These are phyloP conservation scores for Talaromyces sp. DNA, from an alignment of 2,329 filamentous ascomycete genomes.

Conservation along the genomic window DNA sequence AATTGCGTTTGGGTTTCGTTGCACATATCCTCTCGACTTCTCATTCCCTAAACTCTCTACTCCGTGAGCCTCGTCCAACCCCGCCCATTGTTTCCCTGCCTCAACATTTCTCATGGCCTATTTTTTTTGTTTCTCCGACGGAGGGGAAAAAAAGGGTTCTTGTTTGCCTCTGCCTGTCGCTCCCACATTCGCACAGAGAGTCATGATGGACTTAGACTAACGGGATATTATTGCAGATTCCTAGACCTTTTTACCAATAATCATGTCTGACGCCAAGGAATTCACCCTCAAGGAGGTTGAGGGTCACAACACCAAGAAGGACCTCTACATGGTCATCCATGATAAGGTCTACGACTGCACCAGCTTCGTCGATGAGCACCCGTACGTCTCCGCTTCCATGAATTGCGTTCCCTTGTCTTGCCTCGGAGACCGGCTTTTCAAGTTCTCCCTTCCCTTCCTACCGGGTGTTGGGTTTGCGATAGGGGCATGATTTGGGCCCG, in stretches of 20 bases:
- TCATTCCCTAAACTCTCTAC: background rate
- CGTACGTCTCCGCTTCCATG: conserved; percentile 59
- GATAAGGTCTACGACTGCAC: conserved; percentile 93
- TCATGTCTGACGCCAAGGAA: conserved; percentile 60
- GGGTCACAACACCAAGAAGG: conserved; percentile 87
- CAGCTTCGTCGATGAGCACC: conserved; percentile 96
- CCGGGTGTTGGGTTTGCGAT: background rate
- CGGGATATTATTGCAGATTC: conserved; percentile 6
- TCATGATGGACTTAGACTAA: conserved; percentile 6
- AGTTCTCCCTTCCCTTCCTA: background rate
- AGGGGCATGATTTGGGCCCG: background rate
- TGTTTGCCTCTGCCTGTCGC: background rate
- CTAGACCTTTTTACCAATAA: conserved; percentile 22
- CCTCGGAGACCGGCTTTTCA: too few species aligned
- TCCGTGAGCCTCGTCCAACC: background rate
- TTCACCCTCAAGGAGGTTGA: conserved; percentile 81
- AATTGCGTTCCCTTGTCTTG: background rate
- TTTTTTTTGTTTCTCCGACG: background rate
- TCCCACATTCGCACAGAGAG: background rate
- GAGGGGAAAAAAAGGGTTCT: background rate
- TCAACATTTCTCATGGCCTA: background rate
- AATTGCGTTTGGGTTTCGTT: background rate
- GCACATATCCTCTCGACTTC: conserved; percentile 2
- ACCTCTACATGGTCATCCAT: conserved; percentile 87
- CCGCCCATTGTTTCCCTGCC: background rate